Evolutionary conservation across 495 filamentous ascomycete genomes (phyloP), one percentile per base, ranked within the genome.

Genomic region (Penicillium macrosclerotiorum): DNA sequence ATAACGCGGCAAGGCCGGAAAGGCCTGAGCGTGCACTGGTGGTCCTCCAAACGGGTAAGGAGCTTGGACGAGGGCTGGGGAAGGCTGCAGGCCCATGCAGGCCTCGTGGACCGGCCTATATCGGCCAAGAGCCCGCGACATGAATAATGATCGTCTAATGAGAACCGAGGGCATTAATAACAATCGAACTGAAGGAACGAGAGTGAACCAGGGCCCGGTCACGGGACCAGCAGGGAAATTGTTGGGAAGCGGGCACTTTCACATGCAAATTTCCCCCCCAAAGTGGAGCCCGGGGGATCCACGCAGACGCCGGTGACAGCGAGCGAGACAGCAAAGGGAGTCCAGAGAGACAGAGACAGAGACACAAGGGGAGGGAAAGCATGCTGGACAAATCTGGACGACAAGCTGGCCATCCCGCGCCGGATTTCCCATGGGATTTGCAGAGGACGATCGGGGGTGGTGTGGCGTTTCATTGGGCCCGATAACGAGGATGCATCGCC

Each of bases 161-260:
- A n/a, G n/a, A n/a, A n/a, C n/a, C n/a, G n/a, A n/a, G n/a, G n/a
- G n/a, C n/a, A 37, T 22, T 20, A 37, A 22, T 37, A 37, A 35
- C n/a, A 19, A 12, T 12, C 33, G 8, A 8, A 38, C 20, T 22
- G n/a, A 38, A 17, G 8, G 5, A 20, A n/a, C n/a, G n/a, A n/a
- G n/a, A n/a, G 24, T 20, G 3, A 22, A 23, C 17, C n/a, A 9
- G 4, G 19, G 20, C 11, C 12, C 19, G 5, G 14, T 12, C 16
- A 7, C 8, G 19, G 24, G 4, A 11, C 5, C 8, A 3, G 19
- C 25, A 27, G 14, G 12, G 17, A 42, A 48, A 46, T 23, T 23
- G 52, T 44, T 56, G 52, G 52, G 49, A 47, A 32, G 12, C 22
- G 8, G 42, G 33, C 19, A 52, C 27, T 37, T 56, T 54, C 52